A percentile compares a stretch with the other conserved stretches of the same genome.
These are phyloP conservation scores for Polytrichum commune DNA, from an alignment of 225 moss, liverwort and hornwort species.

Conservation along the genomic window DNA sequence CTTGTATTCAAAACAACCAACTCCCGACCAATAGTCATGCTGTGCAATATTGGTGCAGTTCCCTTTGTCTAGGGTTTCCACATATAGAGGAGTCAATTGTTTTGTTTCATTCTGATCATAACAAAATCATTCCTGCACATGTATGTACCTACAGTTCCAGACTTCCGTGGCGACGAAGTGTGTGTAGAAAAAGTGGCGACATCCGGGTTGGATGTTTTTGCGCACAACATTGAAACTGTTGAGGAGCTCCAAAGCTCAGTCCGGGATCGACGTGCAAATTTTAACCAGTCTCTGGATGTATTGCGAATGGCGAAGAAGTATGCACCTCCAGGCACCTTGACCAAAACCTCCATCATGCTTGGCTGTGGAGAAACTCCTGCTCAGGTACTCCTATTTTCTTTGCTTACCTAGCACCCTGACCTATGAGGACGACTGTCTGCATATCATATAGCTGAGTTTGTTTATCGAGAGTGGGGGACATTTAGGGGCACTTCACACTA, in stretches of 20 bases:
- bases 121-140: not conserved
- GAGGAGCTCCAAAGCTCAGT: conserved; percentile 92
- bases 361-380: conserved; percentile 95
- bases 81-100: no score
- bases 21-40: no score
- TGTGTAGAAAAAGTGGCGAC: conserved; percentile 94
- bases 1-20: no score
- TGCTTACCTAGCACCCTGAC: no score
- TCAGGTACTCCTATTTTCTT: conserved; percentile 35
- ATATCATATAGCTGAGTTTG: no score
- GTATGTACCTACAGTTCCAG: conserved; percentile 67
- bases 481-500: no score
- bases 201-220: conserved; percentile 75
- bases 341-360: conserved; percentile 97
- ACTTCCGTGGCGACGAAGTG: conserved; percentile 83
- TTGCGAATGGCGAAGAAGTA: conserved; percentile 83
- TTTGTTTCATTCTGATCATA: not conserved
- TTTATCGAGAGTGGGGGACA: no score
- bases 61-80: not conserved
- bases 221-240: conserved; percentile 90
- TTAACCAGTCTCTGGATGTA: conserved; percentile 91
- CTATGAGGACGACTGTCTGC: no score
- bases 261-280: conserved; percentile 93
- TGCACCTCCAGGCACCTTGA: conserved; percentile 87
- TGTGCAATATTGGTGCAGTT: not conserved